Conservation (phyloP, 129 eudicot species). For the Flaveria linearis region DNA sequence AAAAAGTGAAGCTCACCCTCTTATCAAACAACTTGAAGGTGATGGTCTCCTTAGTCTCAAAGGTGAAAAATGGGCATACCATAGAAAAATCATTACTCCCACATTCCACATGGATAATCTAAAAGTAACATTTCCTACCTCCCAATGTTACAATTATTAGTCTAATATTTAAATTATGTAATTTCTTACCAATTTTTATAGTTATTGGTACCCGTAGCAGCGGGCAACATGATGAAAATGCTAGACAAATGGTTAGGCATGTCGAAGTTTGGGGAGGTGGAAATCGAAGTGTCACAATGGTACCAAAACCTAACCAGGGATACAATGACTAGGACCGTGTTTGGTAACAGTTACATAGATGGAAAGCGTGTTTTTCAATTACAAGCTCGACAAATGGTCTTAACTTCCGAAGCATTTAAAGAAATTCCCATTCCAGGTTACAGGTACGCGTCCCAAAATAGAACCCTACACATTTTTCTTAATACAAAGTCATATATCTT, state of each 20-base stretch:
- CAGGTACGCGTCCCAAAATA: conserved; percentile 42
- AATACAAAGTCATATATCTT: neutral
- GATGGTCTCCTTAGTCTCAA: conserved; percentile 87
- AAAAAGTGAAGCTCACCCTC: conserved; percentile 78
- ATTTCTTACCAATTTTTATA: conserved; percentile 17
- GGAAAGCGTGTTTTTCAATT: conserved; percentile 71
- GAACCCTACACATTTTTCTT: neutral
- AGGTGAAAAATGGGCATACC: conserved; percentile 96
- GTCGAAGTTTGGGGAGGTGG: conserved; percentile 53
- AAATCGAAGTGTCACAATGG: conserved; percentile 75
- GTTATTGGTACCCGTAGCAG: conserved; percentile 67
- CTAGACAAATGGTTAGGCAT: conserved; percentile 63
- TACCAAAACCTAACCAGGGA: conserved; percentile 69
- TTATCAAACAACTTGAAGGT: conserved; percentile 82
- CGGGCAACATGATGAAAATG: conserved; percentile 55
- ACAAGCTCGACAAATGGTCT: conserved; percentile 71
- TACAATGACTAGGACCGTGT: conserved; percentile 58
- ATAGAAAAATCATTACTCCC: conserved; percentile 84
- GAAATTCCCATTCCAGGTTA: conserved; percentile 77
- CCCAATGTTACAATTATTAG: neutral
- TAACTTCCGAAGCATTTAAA: conserved; percentile 76
- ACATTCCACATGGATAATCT: conserved; percentile 92
- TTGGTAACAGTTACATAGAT: conserved; percentile 79
- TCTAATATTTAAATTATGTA: neutral
- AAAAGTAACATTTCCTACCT: conserved; percentile 47